Base-by-base conservation (phyloP, 2,329 filamentous ascomycete species). In the Aspergillus spinulosporus region DNA sequence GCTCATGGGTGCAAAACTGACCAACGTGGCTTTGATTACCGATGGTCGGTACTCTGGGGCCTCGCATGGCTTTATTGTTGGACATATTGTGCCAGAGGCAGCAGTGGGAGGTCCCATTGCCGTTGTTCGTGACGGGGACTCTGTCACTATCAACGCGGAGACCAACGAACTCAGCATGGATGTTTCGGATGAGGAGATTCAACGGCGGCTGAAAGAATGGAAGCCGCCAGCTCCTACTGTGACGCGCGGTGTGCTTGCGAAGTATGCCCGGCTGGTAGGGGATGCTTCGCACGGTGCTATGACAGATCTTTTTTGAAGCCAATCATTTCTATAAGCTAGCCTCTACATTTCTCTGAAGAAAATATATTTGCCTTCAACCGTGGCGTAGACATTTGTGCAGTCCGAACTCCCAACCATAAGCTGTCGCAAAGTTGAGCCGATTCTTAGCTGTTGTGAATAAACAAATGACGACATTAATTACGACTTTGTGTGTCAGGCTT, bases 261-360 rank as follows among this genome's bases (percentile, higher is more conserved):
- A 97, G 80, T 97, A 97, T 78, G 89, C 89, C 5, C 78, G 83
- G 44, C 74, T 97, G 67, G 93, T 97, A 0, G 89, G 92, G 1
- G 92, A 97, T 82, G 93, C 93, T 8, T 93, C 88, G 71, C 89
- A 93, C 67, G 93, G 93, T 4, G 92, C 92, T 6, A 88, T 96
- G 75, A 96, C 92, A 39, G 92, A 96, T 78, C 71, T 87, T 55
- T 89, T 86, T 58, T 84, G 34, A 37, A 4, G 34, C 34, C 34
- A 37, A 37, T 37, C n/a, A 37, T 37, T 37, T 37, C 9, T 8
- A 12, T 12, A 7, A 34, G 21, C 21, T 21, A 21, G 21, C 21
- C 21, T 21, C 21, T 21, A 21, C 21, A 21, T 21, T 21, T 21
- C 21, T 21, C 21, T 21, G 21, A 21, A 21, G 21, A 21, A 21